Base-by-base conservation (phyloP, 2,329 filamentous ascomycete species). In the Sporothrix brasiliensis region DNA sequence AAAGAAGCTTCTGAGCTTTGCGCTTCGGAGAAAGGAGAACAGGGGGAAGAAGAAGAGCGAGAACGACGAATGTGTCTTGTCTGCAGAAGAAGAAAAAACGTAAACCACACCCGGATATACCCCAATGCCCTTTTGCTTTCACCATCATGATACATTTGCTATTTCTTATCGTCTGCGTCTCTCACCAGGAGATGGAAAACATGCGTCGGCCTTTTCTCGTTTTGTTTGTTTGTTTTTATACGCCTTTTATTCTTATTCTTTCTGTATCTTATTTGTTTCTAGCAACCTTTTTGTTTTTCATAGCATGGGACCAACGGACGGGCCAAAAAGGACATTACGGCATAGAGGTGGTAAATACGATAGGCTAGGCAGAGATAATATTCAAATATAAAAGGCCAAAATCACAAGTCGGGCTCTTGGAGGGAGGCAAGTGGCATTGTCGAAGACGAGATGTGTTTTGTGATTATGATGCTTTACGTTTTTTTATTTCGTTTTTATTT, bases 251-350 rank as follows among this genome's bases (percentile, higher is more conserved):
- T 16, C 21, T 7, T 24, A 9, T 44, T 44, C 11, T 27, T 47
- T 44, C 13, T 63, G 21, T 63, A 47, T 30, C 39, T 21, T 47
- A 27, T 34, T 47, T 16, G 27, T 30, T 27, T 27, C 39, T 24
- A 27, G 58, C 58, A 44, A 24, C 16, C 49, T 50, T n/a, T 50
- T 50, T 50, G 10, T 58, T 39, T 16, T 30, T 58, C 56, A 47
- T 63, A 47, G 58, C 58, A 47, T 63, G 58, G 58, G 58, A 61
- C 14, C n/a, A 63, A 3, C 58, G 58, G 58, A 39, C 21, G 41
- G 56, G 54, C 19, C 7, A 34, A 39, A 60, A n/a, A 39, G 58
- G 11, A 16, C 11, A 44, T 50, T 7, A 50, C 49, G 49, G 49
- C 49, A 50, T 50, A 21, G 49, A 50, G 9, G 49, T 50, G 49